Conservation (phyloP, 1,284 basidiomycete genomes). For the Chalciporus sp. region DNA sequence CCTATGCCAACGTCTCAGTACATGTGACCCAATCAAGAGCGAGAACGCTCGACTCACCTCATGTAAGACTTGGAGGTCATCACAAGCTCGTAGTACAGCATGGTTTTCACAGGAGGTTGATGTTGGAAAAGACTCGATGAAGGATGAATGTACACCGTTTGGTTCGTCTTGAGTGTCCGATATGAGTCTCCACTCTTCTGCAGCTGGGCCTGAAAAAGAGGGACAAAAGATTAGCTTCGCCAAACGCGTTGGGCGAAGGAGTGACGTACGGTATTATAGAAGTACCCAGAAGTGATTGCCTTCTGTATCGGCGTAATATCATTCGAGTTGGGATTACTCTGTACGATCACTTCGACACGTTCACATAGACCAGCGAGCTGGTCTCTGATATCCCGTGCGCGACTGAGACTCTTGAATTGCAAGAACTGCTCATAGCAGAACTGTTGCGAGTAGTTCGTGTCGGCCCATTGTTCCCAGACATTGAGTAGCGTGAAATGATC, state of each 20-base stretch:
- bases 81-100: slow-evolving; percentile 94
- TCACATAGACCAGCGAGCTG: slow-evolving; percentile 95
- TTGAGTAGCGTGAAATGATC: slow-evolving; percentile 98
- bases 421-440: slow-evolving; percentile 97
- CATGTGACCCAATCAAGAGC: no score
- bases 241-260: not conserved
- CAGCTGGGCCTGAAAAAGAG: slow-evolving; percentile 64
- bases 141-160: slow-evolving; percentile 96
- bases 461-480: slow-evolving; percentile 99
- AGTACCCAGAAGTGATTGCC: slow-evolving; percentile 93
- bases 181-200: slow-evolving; percentile 94
- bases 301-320: slow-evolving; percentile 95
- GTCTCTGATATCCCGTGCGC: slow-evolving; percentile 95
- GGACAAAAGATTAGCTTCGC: slow-evolving; percentile 9
- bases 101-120: slow-evolving; percentile 88
- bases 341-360: slow-evolving; percentile 91
- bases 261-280: slow-evolving; percentile 86
- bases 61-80: slow-evolving; percentile 88
- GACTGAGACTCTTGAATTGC: slow-evolving; percentile 93
- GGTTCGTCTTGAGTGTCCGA: slow-evolving; percentile 91
- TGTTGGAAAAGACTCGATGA: slow-evolving; percentile 94
- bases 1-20: slow-evolving; percentile 42
- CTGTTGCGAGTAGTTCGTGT: slow-evolving; percentile 93
- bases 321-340: slow-evolving; percentile 85
- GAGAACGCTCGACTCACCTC: slow-evolving; percentile 44